Conservation (phyloP, 1,284 basidiomycete species). For the Boletus nobilissimus region DNA sequence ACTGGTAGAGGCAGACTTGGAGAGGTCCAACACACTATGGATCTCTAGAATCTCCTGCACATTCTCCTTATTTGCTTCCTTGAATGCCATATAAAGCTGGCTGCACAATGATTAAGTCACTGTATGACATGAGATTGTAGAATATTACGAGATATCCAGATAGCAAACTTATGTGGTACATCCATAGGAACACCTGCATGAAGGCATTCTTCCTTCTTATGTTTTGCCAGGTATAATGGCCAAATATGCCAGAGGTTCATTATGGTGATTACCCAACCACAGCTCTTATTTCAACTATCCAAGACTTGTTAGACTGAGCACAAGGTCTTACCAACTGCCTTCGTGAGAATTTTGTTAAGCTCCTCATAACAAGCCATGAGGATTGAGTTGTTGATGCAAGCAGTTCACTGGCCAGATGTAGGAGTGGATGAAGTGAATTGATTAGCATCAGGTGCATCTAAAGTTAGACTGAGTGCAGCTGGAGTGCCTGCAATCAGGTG, state of each 20-base stretch:
- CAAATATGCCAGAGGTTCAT: background rate
- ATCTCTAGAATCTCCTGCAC: background rate
- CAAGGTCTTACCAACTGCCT: background rate
- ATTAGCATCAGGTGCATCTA: no score
- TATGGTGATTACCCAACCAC: background rate
- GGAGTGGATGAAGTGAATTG: no score
- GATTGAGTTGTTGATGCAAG: background rate
- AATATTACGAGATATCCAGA: no score
- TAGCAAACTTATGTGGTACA: background rate
- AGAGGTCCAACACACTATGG: background rate
- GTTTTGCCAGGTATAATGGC: background rate
- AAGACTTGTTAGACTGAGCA: background rate
- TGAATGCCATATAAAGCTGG: background rate
- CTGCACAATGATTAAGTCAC: background rate
- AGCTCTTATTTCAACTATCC: background rate
- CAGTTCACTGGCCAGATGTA: background rate
- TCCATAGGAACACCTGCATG: background rate
- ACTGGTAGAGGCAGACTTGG: background rate
- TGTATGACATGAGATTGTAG: background rate
- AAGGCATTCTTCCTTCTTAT: background rate
- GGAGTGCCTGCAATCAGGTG: no score
- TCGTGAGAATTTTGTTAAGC: background rate
- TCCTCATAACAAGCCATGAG: background rate
- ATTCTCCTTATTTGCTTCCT: background rate
- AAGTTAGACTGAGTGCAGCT: no score